phyloP scores from a whole-genome alignment of 805 yeast genomes.

The Starmera quercuum region DNA sequence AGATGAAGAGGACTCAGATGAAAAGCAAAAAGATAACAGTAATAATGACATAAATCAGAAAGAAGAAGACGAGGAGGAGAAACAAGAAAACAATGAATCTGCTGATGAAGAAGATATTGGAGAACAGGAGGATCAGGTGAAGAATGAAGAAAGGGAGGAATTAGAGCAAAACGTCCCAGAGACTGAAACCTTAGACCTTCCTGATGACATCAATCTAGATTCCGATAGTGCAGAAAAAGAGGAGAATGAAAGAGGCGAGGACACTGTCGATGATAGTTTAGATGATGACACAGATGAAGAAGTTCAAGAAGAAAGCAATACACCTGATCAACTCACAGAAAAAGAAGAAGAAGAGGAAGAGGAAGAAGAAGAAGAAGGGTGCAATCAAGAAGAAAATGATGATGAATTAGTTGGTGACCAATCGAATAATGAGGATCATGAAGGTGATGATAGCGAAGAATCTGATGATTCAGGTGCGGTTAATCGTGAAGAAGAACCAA shows the following conservation, averaged over 20 bases:
- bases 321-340: constrained; percentile 23
- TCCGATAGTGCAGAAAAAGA: constrained; percentile 38
- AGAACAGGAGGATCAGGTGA: constrained; percentile 74
- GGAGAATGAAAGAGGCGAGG: constrained; percentile 28
- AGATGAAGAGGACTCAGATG: constrained; percentile 25
- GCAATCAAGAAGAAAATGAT: constrained; percentile 18
- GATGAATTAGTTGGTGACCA: constrained; percentile 27
- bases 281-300: constrained; percentile 23
- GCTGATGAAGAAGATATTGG: constrained; percentile 69
- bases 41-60: constrained; percentile 29
- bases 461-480: constrained; percentile 17
- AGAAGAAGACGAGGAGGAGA: constrained; percentile 29
- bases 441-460: constrained; percentile 19
- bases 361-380: constrained; percentile 16
- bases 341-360: constrained; percentile 23
- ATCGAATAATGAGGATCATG: constrained; percentile 21
- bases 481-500: constrained; percentile 20
- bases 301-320: constrained; percentile 22
- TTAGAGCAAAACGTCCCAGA: constrained; percentile 74
- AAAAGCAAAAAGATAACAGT: constrained; percentile 25
- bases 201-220: constrained; percentile 88
- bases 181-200: constrained; percentile 78
- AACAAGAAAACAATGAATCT: constrained; percentile 42
- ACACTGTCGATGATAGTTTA: constrained; percentile 25
- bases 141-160: constrained; percentile 59